phyloP scores from a whole-genome alignment of 2,329 filamentous ascomycete species.

The Exophiala lecanii-corni region DNA sequence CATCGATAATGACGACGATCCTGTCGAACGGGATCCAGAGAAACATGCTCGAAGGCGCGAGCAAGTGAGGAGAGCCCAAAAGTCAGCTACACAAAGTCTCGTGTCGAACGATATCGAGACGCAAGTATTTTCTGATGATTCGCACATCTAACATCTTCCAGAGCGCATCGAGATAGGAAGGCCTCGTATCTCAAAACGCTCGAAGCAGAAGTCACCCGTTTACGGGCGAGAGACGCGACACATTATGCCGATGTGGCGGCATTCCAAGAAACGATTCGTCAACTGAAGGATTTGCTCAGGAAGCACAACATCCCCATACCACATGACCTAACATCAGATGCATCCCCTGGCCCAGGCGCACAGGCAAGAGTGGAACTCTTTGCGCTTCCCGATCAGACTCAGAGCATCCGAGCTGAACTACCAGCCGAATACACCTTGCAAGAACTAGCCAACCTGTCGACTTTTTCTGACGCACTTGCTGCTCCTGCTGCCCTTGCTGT shows the following conservation, averaged over 20 bases:
- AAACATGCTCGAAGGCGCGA: constrained; percentile 25
- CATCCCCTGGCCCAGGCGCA: constrained; percentile 9
- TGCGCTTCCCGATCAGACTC: constrained; percentile 10
- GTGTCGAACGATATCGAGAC: too few relatives aligned
- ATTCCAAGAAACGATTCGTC: constrained; percentile 16
- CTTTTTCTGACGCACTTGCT: background rate
- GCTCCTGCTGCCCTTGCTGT: background rate
- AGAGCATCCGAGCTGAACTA: constrained; percentile 16
- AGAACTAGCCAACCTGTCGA: too few relatives aligned
- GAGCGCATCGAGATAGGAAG: constrained; percentile 31
- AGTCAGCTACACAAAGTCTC: constrained; percentile 23
- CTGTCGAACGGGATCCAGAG: background rate
- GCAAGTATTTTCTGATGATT: too few relatives aligned
- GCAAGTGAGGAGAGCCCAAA: constrained; percentile 30
- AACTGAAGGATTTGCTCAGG: constrained; percentile 20
- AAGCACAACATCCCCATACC: constrained; percentile 20
- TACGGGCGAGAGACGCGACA: constrained; percentile 27
- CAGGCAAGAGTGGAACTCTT: constrained; percentile 19
- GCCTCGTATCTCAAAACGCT: constrained; percentile 31
- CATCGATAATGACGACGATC: too few relatives aligned
- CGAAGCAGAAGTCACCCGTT: constrained; percentile 27
- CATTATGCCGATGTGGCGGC: constrained; percentile 14
- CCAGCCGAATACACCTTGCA: constrained; percentile 7
- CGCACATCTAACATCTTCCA: too few relatives aligned
- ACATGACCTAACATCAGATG: constrained; percentile 19